Conservation (phyloP, 371 early-diverging fungal species). For the Coemansia linderi region DNA sequence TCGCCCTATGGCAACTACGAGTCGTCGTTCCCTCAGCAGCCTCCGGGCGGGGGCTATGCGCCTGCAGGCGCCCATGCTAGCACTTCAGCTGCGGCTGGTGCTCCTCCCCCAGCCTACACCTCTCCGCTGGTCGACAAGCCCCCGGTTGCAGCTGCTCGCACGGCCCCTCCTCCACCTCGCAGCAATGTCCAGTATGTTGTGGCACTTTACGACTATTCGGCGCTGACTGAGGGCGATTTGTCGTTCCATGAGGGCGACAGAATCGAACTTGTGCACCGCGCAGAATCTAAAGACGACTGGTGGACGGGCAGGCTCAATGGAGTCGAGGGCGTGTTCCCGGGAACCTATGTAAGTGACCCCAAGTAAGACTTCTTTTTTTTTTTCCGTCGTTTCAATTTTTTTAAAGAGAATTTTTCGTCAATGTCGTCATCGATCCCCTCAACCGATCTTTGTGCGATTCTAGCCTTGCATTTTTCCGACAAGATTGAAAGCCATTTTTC, state of each 20-base stretch:
- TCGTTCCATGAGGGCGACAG: slow-evolving; percentile 66
- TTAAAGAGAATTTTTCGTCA: not conserved
- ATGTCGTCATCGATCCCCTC: slow-evolving; percentile 3
- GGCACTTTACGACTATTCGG: slow-evolving; percentile 74
- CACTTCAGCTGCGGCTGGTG: not conserved
- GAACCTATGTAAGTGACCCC: slow-evolving; percentile 56
- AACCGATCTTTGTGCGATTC: not conserved
- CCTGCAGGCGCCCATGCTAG: slow-evolving; percentile 4
- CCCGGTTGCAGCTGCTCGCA: not conserved
- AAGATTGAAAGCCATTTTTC: not conserved
- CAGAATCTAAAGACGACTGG: slow-evolving; percentile 68
- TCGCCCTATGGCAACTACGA: slow-evolving; percentile 18
- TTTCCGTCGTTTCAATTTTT: not conserved
- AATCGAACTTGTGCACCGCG: slow-evolving; percentile 66
- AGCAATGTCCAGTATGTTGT: slow-evolving; percentile 30
- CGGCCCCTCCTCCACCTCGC: not conserved
- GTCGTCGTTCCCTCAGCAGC: slow-evolving; percentile 8
- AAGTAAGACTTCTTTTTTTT: slow-evolving; percentile 4
- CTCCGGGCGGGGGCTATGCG: not conserved
- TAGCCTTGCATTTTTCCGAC: not conserved
- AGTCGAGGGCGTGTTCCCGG: slow-evolving; percentile 70
- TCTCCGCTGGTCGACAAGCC: not conserved
- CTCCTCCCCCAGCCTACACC: slow-evolving; percentile 17
- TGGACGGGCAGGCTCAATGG: slow-evolving; percentile 73
- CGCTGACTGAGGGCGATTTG: slow-evolving; percentile 70